A percentile compares a stretch with the other conserved stretches of the same genome.
Conservation (phyloP, 2,329 filamentous ascomycete genomes). For the Exophiala aquamarina region DNA sequence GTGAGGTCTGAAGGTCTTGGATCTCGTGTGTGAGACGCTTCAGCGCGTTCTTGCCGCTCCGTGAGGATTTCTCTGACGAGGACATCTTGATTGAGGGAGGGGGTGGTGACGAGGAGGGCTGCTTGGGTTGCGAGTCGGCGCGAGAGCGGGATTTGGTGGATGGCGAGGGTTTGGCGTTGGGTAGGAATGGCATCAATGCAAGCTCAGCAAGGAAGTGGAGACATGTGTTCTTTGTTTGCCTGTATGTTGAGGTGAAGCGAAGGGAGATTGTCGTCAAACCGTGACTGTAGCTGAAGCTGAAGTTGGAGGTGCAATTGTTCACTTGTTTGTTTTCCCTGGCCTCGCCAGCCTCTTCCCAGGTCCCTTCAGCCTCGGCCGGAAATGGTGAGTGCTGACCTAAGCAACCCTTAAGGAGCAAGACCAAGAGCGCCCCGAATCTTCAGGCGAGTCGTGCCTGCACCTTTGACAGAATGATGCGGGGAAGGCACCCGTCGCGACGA, state of each 20-base stretch:
- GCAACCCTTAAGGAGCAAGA: too few relatives aligned
- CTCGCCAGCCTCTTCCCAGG: too few relatives aligned
- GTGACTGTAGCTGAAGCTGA: too few relatives aligned
- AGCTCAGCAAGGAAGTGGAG: neutral
- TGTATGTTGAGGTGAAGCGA: neutral
- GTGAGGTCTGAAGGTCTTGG: conserved; percentile 56
- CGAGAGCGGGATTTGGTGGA: conserved; percentile 2
- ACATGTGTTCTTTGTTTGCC: neutral
- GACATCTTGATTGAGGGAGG: conserved; percentile 30
- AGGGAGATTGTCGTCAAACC: too few relatives aligned
- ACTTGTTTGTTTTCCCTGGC: too few relatives aligned
- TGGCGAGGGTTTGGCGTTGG: conserved; percentile 13
- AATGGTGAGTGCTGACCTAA: too few relatives aligned
- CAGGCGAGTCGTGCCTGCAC: too few relatives aligned
- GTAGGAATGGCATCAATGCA: neutral
- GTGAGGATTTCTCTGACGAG: conserved; percentile 26
- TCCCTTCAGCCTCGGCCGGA: too few relatives aligned
- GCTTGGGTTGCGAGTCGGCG: neutral
- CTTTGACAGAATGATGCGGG: too few relatives aligned
- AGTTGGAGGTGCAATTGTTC: too few relatives aligned
- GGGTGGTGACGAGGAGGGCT: conserved; percentile 11
- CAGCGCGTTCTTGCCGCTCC: conserved; percentile 36
- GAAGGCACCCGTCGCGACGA: too few relatives aligned
- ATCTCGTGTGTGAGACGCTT: conserved; percentile 64
- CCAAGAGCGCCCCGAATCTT: too few relatives aligned